Base-by-base conservation (phyloP, 108 stramenopile genomes). In the Fistulifera pelliculosa region DNA sequence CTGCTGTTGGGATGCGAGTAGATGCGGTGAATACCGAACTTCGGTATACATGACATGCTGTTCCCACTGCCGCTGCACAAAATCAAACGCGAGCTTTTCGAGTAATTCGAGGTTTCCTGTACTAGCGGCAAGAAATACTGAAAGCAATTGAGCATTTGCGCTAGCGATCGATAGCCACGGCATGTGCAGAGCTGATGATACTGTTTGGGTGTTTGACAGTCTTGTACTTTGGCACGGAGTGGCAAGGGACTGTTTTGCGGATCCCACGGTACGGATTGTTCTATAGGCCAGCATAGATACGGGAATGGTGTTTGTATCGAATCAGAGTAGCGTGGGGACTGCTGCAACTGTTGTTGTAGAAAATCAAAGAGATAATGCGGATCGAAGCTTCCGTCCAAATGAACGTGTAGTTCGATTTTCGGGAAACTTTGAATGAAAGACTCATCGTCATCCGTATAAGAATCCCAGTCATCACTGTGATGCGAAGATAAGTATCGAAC, bases 401-500 rank as follows among this genome's bases (percentile, higher is more conserved):
- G 83, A 56, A 81, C 77, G 61, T 85, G 83, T 24, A 85, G 72
- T 50, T 85, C 83, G 12, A 85, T 61, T 59, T 81, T 74, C 21
- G 76, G 76, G 19, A 65, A 52, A 15, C 58, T 50, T 41, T 51
- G 76, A 21, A 64, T 49, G 47, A 64, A 77, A 10, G 41, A 40
- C 49, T 77, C 76, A 38, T 52, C 23, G 10, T 66, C 61, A 41
- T 56, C 45, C 10, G 56, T 35, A 27, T 75, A 60, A 18, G 18
- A 18, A n/a, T 38, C 16, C 54, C 54, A 54, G 2, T 40, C 38
- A 23, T 24, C n/a, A 35, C 31, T 35, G 8, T 35, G 31, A 51
- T 47, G 3, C 19, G 17, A 18, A 2, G 44, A 47, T 47, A 47
- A 47, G 44, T 47, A 47, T 2, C 44, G 17, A 47, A 47, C 44